phyloP scores from a whole-genome alignment of 2,329 filamentous ascomycete species.

The Cordyceps javanica region DNA sequence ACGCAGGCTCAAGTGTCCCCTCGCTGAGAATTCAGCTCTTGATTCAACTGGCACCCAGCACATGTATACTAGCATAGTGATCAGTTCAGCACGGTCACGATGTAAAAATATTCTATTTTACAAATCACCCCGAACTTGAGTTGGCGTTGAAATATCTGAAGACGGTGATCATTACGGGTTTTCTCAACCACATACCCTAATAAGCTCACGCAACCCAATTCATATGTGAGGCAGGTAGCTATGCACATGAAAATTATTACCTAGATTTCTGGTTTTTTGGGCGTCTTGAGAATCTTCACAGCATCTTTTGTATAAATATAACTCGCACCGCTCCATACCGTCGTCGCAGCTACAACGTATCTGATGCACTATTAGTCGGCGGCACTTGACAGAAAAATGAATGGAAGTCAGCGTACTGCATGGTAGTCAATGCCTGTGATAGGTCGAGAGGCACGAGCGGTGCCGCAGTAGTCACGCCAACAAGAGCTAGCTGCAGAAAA shows the following conservation, averaged over 20 bases:
- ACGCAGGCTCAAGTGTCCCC: background rate
- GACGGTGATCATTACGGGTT: too few relatives aligned
- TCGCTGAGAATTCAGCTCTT: too few relatives aligned
- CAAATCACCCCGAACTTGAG: too few relatives aligned
- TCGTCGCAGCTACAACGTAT: slow-evolving; percentile 81
- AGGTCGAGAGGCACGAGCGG: slow-evolving; percentile 63
- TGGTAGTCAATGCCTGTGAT: slow-evolving; percentile 47
- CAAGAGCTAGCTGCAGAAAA: slow-evolving; percentile 78
- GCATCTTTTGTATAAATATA: slow-evolving; percentile 89
- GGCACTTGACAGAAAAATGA: background rate
- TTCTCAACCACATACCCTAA: background rate
- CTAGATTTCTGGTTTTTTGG: slow-evolving; percentile 15
- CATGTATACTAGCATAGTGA: background rate
- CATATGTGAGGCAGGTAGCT: background rate
- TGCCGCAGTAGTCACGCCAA: slow-evolving; percentile 76
- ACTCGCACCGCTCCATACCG: slow-evolving; percentile 87
- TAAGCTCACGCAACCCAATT: background rate
- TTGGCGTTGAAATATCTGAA: too few relatives aligned
- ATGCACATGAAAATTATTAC: background rate
- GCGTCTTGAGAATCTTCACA: slow-evolving; percentile 67
- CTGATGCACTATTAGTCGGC: slow-evolving; percentile 34
- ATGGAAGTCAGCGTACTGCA: slow-evolving; percentile 50
- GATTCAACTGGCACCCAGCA: too few relatives aligned
- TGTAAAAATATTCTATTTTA: background rate
- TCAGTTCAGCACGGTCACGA: background rate